Evolutionary conservation across 306 rosid genomes (phyloP), one percentile per base, ranked within the genome.

Genomic region (Clitoria ternatea): DNA sequence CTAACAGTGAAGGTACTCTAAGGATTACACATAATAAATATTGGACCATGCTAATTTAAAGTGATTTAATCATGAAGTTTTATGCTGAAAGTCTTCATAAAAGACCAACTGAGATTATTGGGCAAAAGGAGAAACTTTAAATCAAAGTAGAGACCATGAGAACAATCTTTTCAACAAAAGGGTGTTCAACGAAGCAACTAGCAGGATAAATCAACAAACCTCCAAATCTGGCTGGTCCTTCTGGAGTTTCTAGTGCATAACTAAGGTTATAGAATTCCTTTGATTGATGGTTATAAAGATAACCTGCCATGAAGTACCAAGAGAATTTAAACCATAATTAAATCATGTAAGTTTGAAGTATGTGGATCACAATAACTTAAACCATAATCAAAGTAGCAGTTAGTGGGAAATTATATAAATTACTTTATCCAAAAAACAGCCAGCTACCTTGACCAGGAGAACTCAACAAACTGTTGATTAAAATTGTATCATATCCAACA

Each of bases 401-500:
- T 40, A 59, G 47, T 19, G 65, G 36, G 13, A 54, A 76, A 17
- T 40, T 12, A 48, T 9, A 45, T 39, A 23, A 11, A 70, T 19
- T 49, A 44, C 66, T 78, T 70, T 65, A 32, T 63, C 40, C 53
- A 24, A 13, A 65, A 22, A 70, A 22, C 43, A 78, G 73, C 12
- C 14, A 44, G 61, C 79, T 89, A 95, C 99, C 99, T 91, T 85
- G 96, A 77, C 97, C 93, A 53, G 96, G 88, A 82, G 96, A 95
- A 72, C 84, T 91, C 83, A 95, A 80, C 75, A 95, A 82, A 79
- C 97, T 95, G 74, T 95, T 95, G 82, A 95, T 95, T 88, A 95
- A 86, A 76, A 95, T 95, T 6, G 99, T 95, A 87, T 95, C 99
- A 83, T 95, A 95, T 74, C 97, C 97, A 20, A 95, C 99, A 82